Percentiles rank a stretch among this genome's conserved stretches.
These are phyloP conservation scores for Microbotryum lychnidis-dioicae DNA, from an alignment of 1,284 basidiomycete genomes.

Conservation along the genomic window DNA sequence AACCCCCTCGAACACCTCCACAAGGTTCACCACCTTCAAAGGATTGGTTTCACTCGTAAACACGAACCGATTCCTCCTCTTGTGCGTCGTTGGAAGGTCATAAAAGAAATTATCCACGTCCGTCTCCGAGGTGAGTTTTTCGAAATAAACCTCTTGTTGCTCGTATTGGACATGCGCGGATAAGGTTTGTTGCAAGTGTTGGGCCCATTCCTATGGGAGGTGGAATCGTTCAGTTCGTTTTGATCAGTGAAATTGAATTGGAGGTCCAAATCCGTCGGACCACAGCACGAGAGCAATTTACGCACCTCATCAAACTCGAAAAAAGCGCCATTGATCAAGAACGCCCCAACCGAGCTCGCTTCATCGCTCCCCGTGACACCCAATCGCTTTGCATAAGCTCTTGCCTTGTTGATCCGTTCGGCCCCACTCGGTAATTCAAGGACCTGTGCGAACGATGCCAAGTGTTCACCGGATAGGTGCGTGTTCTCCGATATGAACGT, in stretches of 20 bases:
- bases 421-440: conserved; percentile 32
- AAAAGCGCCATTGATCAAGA: conserved; percentile 82
- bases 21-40: conserved; percentile 51
- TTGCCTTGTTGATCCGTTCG: conserved; percentile 21
- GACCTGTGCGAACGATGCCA: conserved; percentile 34
- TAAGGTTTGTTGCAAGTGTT: conserved; percentile 20
- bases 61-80: conserved; percentile 63
- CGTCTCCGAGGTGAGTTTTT: conserved; percentile 52
- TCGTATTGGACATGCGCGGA: conserved; percentile 8
- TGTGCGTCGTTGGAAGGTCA: conserved; percentile 64
- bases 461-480: conserved; percentile 15
- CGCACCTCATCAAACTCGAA: conserved; percentile 62
- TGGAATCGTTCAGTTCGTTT: not conserved
- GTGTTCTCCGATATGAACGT: conserved; percentile 31
- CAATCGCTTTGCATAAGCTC: conserved; percentile 21
- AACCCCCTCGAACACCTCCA: conserved; percentile 45
- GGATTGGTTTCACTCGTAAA: conserved; percentile 48
- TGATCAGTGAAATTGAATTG: conserved; percentile 1
- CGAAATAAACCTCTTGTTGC: conserved; percentile 53
- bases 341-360: conserved; percentile 36
- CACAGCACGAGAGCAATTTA: conserved; percentile 13
- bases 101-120: conserved; percentile 75
- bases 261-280: not conserved
- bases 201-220: conserved; percentile 50
- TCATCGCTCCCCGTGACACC: conserved; percentile 4